Conservation (phyloP, 2,329 filamentous ascomycete species). For the Alternaria gaisen region DNA sequence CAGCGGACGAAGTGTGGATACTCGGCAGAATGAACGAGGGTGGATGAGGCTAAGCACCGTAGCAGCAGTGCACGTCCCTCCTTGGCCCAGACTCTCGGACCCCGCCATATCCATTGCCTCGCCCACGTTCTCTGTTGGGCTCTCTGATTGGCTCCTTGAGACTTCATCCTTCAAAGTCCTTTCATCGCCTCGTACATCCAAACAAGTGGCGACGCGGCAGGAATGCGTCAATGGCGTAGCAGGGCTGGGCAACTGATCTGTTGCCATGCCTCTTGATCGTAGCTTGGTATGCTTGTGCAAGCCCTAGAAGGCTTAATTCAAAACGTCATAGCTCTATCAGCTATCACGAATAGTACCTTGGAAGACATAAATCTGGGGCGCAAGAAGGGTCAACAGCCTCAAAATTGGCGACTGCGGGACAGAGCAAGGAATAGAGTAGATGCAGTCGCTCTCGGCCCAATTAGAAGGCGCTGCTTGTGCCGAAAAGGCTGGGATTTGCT, state of each 20-base stretch:
- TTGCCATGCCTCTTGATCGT: constrained; percentile 12
- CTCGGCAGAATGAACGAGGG: constrained; percentile 7
- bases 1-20: constrained; percentile 8
- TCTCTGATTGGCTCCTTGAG: constrained; percentile 25
- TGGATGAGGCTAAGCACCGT: neutral
- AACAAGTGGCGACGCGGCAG: constrained; percentile 10
- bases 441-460: constrained; percentile 15
- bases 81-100: constrained; percentile 8
- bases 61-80: constrained; percentile 9
- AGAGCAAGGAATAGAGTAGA: constrained; percentile 1
- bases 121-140: constrained; percentile 15
- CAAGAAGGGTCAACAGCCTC: neutral
- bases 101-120: constrained; percentile 19
- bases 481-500: constrained; percentile 17
- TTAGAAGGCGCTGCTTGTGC: constrained; percentile 1
- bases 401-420: constrained; percentile 5
- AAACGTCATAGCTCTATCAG: constrained; percentile 14
- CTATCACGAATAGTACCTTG: neutral
- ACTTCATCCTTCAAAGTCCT: constrained; percentile 12
- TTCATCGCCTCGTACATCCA: constrained; percentile 7
- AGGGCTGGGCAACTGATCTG: neutral
- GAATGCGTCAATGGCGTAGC: constrained; percentile 13
- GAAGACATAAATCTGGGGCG: constrained; percentile 11
- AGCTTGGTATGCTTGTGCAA: constrained; percentile 31
- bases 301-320: constrained; percentile 24